Base-by-base conservation (phyloP, 2,329 filamentous ascomycete genomes). In the Cladosporium phlei region DNA sequence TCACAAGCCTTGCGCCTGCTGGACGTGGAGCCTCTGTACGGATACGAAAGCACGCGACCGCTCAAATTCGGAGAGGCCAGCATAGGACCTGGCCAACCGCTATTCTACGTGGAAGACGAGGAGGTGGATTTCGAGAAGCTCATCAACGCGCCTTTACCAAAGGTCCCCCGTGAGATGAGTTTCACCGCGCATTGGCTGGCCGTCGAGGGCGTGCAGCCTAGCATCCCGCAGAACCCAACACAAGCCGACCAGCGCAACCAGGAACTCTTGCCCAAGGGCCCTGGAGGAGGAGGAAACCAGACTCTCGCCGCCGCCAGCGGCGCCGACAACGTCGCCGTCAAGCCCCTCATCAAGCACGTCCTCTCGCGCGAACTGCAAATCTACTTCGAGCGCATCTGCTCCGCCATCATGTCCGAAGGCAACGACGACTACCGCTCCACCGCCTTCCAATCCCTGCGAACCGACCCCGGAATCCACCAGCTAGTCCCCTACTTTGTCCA, bases 81-180 rank as follows among this genome's bases (percentile, higher is more conserved):
- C 48, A 73, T 98, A 51, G 93, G 93, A 0, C 89, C 90, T 11
- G 90, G 91, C 8, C 93, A 98, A 68, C 89, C 91, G 44, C 73
- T 98, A 17, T 98, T 91, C 69, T 98, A 98, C 65, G 86, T 98
- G 28, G 93, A 98, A 63, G 93, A 98, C 65, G 93, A 98, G 63
- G 93, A 98, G 72, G 85, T 97, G 46, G 93, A 98, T 68, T 97
- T 98, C 63, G 93, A 98, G 72, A 97, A 97, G 74, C 74, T 98
- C 56, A 96, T 98, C 65, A 98, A 98, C 70, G 89, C 89, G 54
- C 88, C 93, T 4, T 70, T 98, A 55, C 93, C 93, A 20, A 96
- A 94, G 67, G 90, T 98, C 22, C 93, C 93, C 25, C 78, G 91
- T 39, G 93, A 98, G 66, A 85, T 93, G 59, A 88, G 83, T 51